Base-by-base conservation (phyloP, 73 alveolate genomes). In the Paramecium pentaurelia region DNA sequence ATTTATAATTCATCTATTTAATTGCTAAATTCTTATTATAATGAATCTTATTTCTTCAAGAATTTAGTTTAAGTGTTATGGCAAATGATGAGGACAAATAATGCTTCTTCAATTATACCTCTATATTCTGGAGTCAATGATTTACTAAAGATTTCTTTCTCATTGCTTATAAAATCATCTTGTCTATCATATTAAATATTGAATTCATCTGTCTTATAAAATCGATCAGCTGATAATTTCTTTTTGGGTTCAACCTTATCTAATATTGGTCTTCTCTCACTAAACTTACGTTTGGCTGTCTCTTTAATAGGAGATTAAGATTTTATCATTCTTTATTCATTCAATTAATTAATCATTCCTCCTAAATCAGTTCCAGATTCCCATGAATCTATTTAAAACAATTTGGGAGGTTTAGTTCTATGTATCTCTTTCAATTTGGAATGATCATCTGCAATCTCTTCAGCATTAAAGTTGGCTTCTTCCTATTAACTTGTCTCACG, bases 391-490 rank as follows among this genome's bases (percentile, higher is more conserved):
- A 28, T 27, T 80, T 80, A 27, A 47, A 80, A 80, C 38, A 47
- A 27, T 7, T 45, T 49, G 1, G 91, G 91, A n/a, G 38, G 64
- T 27, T 44, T 40, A 18, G 58, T 80, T 80, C 75, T 40, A 45
- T 80, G 91, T 8, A 80, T 80, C 20, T 80, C 91, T 36, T 80
- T 44, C 11, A 80, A 49, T 80, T 49, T 42, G 18, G 91, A 34
- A 80, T 80, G 71, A 45, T 80, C 91, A 25, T 80, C 91, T 27
- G 47, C 91, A 45, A 80, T 80, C 14, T 80, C 91, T 47, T 80
- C 51, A 32, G 91, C 64, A 80, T 80, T 80, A 27, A 80, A 80
- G 14, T 80, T 80, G 22, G 77, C 91, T 80, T 80, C 91, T 11
- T 80, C 91, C 44, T 80, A 42, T 27, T 80, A 42, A 80, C 91